Percentiles rank a stretch among this genome's conserved stretches.
These are phyloP conservation scores for Skeletonema grethae DNA, from an alignment of 108 stramenopile species.

Conservation along the genomic window DNA sequence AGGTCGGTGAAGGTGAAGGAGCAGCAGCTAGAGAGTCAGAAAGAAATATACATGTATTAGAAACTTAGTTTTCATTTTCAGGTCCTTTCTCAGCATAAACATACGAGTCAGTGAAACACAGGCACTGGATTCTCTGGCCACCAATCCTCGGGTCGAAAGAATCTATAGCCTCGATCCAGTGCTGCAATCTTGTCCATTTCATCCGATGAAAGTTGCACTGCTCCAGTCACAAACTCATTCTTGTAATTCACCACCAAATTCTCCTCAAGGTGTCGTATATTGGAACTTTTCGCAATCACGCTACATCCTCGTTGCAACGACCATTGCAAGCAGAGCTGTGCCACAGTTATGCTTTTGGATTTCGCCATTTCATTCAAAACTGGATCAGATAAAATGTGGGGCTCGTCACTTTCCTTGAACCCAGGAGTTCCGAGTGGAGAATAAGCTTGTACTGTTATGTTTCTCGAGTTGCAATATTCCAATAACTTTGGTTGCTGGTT, in stretches of 20 bases:
- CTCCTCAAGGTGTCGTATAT: constrained; percentile 53
- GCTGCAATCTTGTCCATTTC: constrained; percentile 64
- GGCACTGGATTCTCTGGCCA: constrained; percentile 66
- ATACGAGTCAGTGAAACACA: constrained; percentile 56
- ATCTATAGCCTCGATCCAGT: constrained; percentile 69
- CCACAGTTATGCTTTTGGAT: constrained; percentile 50
- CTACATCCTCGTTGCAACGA: constrained; percentile 68
- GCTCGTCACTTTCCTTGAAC: constrained; percentile 63
- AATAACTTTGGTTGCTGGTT: constrained; percentile 75
- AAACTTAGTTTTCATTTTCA: no score
- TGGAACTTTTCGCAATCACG: constrained; percentile 66
- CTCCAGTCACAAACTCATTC: constrained; percentile 28
- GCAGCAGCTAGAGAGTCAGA: no score
- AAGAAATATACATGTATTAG: no score
- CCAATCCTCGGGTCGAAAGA: constrained; percentile 82
- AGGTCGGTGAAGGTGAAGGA: no score
- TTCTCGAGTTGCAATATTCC: constrained; percentile 66
- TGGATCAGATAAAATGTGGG: constrained; percentile 59
- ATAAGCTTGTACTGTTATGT: constrained; percentile 80
- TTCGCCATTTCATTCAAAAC: constrained; percentile 51
- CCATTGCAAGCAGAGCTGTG: constrained; percentile 73
- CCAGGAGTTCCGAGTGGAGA: constrained; percentile 80
- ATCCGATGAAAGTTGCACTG: constrained; percentile 19
- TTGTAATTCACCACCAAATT: constrained; percentile 39
- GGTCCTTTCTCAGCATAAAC: no score